A percentile compares a stretch with the other conserved stretches of the same genome.
phyloP scores from a whole-genome alignment of 768 basidiomycete genomes.

The Termitomyces sp. region DNA sequence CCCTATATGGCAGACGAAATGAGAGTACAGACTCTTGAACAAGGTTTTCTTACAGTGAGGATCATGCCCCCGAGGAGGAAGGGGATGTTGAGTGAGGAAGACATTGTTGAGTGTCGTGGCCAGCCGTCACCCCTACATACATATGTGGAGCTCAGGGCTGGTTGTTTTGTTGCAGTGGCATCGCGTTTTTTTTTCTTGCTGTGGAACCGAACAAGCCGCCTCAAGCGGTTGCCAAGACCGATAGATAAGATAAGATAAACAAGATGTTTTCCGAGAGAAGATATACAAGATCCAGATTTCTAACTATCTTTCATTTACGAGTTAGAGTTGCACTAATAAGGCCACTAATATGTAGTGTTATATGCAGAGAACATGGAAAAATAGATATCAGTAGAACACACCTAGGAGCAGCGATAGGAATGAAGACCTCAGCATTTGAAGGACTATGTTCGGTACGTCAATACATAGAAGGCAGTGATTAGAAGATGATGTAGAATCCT shows the following conservation, averaged over 20 bases:
- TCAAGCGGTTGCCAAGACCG: not conserved
- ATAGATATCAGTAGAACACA: conserved; percentile 24
- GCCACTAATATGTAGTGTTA: conserved; percentile 31
- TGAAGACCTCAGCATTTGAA: conserved; percentile 79
- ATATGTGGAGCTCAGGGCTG: too few species aligned
- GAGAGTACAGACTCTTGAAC: not conserved
- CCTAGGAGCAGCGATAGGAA: conserved; percentile 84
- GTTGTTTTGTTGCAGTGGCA: not conserved
- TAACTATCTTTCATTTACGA: conserved; percentile 25
- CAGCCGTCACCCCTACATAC: not conserved
- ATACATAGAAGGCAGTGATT: not conserved
- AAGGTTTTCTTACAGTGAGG: conserved; percentile 50
- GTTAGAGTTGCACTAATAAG: conserved; percentile 58
- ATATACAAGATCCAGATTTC: not conserved
- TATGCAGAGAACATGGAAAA: not conserved
- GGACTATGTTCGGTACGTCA: conserved; percentile 25
- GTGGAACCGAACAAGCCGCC: too few species aligned
- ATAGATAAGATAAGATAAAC: not conserved
- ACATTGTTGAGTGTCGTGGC: conserved; percentile 36
- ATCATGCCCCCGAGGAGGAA: conserved; percentile 91
- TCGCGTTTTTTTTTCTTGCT: too few species aligned
- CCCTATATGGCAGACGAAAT: conserved; percentile 37
- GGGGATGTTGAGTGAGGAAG: conserved; percentile 61
- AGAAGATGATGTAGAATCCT: too few species aligned
- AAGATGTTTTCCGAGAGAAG: not conserved